Conservation (phyloP, 2,329 filamentous ascomycete genomes). For the Paraphoma sp. region DNA sequence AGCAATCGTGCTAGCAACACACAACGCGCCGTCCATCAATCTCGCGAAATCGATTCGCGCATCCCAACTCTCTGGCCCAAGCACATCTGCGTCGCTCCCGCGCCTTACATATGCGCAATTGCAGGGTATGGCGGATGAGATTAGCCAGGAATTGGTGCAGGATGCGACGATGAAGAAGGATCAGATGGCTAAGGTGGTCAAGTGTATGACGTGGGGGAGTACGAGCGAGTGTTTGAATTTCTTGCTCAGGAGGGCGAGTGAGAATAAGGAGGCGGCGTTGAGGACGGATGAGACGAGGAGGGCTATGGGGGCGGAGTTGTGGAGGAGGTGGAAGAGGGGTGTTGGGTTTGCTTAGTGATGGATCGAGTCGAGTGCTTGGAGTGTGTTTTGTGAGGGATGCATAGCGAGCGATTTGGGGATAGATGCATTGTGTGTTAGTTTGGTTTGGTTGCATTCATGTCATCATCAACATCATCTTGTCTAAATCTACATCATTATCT, state of each 20-base stretch:
- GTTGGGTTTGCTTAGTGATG: conserved; percentile 29
- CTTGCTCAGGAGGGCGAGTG: conserved; percentile 63
- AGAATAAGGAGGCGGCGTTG: conserved; percentile 67
- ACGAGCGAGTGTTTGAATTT: conserved; percentile 82
- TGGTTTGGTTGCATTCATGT: background rate
- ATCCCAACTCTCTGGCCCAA: conserved; percentile 40
- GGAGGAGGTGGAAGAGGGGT: conserved; percentile 42
- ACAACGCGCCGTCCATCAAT: conserved; percentile 77
- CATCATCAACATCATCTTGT: background rate
- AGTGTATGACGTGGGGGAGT: conserved; percentile 64
- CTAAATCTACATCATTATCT: too few relatives aligned
- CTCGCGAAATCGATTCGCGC: conserved; percentile 59
- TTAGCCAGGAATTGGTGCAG: conserved; percentile 67
- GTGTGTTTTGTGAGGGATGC: background rate
- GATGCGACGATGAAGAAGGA: conserved; percentile 47
- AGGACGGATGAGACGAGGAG: conserved; percentile 59
- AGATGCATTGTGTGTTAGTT: background rate
- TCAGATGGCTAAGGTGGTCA: conserved; percentile 56
- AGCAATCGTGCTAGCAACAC: conserved; percentile 77
- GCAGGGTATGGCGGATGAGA: conserved; percentile 95
- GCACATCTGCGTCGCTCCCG: conserved; percentile 34
- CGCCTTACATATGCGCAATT: conserved; percentile 75
- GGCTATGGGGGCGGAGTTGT: conserved; percentile 60
- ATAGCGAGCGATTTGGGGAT: background rate
- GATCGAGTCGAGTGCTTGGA: background rate